These are phyloP conservation scores for Beauveria australis DNA, from an alignment of 2,329 filamentous ascomycete genomes.

Conservation along the genomic window DNA sequence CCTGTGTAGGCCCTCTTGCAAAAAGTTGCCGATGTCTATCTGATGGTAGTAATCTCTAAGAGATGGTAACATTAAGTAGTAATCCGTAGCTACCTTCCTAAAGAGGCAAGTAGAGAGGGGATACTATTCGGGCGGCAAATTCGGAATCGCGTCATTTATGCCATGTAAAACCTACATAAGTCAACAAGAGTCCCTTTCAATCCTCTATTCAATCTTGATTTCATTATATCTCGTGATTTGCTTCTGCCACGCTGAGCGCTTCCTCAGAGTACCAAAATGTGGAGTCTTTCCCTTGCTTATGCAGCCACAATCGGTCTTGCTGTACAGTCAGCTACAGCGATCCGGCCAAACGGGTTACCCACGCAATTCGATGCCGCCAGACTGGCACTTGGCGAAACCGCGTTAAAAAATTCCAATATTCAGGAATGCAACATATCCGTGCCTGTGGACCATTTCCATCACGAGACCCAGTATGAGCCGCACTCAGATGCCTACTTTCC, in stretches of 20 bases:
- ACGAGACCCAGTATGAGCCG: conserved; percentile 68
- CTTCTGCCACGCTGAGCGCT: too few relatives aligned
- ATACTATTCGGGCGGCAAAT: not conserved
- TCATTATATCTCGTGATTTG: not conserved
- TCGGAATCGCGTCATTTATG: not conserved
- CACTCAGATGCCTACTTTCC: conserved; percentile 61
- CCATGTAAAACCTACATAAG: not conserved
- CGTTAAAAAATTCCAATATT: not conserved
- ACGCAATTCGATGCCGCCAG: not conserved
- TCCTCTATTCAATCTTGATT: not conserved
- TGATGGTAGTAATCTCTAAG: not conserved
- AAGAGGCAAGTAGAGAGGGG: not conserved
- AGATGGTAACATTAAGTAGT: not conserved
- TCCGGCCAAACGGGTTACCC: not conserved
- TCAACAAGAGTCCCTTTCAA: not conserved
- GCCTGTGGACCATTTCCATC: conserved; percentile 74
- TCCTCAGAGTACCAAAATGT: not conserved
- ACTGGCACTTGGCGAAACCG: not conserved
- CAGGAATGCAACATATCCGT: conserved; percentile 27
- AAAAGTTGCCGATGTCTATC: not conserved
- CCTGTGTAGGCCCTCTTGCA: not conserved
- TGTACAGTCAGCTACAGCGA: not conserved
- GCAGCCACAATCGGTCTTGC: not conserved
- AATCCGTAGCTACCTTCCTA: not conserved
- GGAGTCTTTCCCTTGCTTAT: not conserved